Conservation (phyloP, 257 asterid species). For the Ilex asprella region DNA sequence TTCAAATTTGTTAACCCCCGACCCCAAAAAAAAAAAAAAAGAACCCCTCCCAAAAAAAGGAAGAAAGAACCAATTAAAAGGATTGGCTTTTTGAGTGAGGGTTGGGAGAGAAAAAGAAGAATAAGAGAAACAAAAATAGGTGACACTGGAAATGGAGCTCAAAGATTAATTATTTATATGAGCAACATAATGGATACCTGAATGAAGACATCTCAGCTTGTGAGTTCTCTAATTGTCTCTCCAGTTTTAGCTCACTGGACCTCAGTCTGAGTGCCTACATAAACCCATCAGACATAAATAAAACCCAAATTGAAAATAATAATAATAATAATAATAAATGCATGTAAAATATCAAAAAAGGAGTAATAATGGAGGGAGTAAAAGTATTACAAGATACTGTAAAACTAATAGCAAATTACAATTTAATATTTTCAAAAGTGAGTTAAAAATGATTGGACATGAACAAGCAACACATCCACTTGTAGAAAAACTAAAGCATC, state of each 20-base stretch:
- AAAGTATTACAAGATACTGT: too few species aligned
- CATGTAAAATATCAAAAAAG: neutral
- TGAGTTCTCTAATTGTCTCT: conserved; percentile 73
- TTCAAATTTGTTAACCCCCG: neutral
- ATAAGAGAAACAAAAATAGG: conserved; percentile 9
- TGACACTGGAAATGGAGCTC: too few species aligned
- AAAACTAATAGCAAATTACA: too few species aligned
- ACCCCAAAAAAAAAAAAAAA: neutral
- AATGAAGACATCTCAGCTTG: conserved; percentile 63
- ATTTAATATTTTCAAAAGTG: too few species aligned
- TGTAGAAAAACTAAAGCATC: too few species aligned
- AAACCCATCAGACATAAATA: conserved; percentile 4
- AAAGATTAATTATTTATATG: too few species aligned
- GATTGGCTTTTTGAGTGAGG: too few species aligned
- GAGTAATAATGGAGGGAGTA: neutral
- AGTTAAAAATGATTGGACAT: too few species aligned
- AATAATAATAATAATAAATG: conserved; percentile 3
- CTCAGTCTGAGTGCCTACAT: conserved; percentile 85
- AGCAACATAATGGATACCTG: conserved; percentile 35
- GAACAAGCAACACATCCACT: too few species aligned
- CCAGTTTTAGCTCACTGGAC: conserved; percentile 90
- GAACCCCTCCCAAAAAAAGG: neutral
- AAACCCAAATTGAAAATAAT: neutral
- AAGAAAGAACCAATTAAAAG: neutral
- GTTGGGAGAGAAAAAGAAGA: conserved; percentile 10